These are phyloP conservation scores for Umbelopsis vinacea DNA, from an alignment of 192 early-diverging fungal species.

Conservation along the genomic window DNA sequence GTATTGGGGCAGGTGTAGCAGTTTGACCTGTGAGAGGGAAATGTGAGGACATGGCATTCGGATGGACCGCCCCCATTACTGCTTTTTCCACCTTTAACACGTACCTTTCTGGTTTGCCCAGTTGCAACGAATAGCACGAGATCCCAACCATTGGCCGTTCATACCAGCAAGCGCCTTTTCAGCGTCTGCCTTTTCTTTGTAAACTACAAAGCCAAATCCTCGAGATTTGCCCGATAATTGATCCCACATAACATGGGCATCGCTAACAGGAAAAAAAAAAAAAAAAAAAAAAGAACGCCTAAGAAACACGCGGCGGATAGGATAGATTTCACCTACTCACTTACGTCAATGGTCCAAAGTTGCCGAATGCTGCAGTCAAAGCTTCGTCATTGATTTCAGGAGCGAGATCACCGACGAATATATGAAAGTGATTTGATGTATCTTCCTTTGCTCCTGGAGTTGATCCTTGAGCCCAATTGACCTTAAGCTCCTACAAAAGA, in stretches of 20 bases:
- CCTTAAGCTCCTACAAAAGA: slow-evolving; percentile 36
- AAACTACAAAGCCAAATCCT: slow-evolving; percentile 92
- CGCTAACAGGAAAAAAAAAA: slow-evolving; percentile 47
- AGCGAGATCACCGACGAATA: slow-evolving; percentile 94
- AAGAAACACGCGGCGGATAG: slow-evolving; percentile 1
- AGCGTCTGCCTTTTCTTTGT: slow-evolving; percentile 85
- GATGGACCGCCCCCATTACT: too few relatives aligned
- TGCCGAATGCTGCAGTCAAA: slow-evolving; percentile 75
- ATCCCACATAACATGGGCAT: slow-evolving; percentile 96
- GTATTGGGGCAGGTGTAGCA: slow-evolving; percentile 43
- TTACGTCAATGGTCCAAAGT: slow-evolving; percentile 76
- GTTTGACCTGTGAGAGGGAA: slow-evolving; percentile 32
- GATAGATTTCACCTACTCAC: slow-evolving; percentile 30
- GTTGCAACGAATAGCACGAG: slow-evolving; percentile 86
- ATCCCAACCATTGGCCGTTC: slow-evolving; percentile 90
- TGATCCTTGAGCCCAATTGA: slow-evolving; percentile 37
- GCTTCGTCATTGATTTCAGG: slow-evolving; percentile 88
- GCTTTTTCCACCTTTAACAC: slow-evolving; percentile 18
- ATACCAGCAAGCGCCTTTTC: slow-evolving; percentile 83
- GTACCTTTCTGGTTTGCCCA: slow-evolving; percentile 90
- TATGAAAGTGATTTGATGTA: slow-evolving; percentile 68
- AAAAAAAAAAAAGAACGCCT: not conserved
- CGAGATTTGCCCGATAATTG: slow-evolving; percentile 84
- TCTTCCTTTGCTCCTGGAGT: slow-evolving; percentile 38
- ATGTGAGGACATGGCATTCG: not conserved